Conservation (phyloP, 108 stramenopile species). For the Craspedostauros australis region DNA sequence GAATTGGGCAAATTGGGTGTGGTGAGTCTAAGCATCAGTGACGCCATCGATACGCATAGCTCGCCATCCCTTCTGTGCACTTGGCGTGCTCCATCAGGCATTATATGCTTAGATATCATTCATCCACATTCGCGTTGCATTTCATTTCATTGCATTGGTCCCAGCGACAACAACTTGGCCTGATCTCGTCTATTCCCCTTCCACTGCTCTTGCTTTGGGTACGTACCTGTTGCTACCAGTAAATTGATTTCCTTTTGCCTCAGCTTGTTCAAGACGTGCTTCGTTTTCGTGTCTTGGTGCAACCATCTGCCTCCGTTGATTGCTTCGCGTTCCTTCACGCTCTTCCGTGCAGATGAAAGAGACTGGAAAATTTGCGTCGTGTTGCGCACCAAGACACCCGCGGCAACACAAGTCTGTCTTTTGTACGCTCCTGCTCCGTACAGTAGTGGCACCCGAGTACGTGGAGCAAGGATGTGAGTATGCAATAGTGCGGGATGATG, state of each 20-base stretch:
- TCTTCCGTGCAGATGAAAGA: conserved; percentile 7
- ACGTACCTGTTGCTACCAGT: conserved; percentile 46
- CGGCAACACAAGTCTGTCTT: background rate
- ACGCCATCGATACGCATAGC: too few species aligned
- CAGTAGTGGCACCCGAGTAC: too few species aligned
- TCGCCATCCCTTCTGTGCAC: too few species aligned
- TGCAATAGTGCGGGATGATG: too few species aligned
- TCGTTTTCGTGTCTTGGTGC: conserved; percentile 20
- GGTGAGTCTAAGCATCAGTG: too few species aligned
- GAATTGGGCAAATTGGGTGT: background rate
- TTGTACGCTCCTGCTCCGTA: background rate
- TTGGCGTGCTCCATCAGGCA: too few species aligned
- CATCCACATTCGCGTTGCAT: too few species aligned
- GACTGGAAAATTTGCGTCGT: conserved; percentile 44
- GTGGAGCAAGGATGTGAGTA: too few species aligned
- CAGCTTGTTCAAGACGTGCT: conserved; percentile 32
- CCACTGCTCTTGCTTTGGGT: background rate
- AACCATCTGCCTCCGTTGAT: conserved; percentile 24
- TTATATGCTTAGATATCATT: too few species aligned
- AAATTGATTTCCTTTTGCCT: conserved; percentile 44
- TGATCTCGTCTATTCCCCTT: too few species aligned
- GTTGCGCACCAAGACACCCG: conserved; percentile 31
- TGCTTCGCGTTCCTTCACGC: conserved; percentile 8
- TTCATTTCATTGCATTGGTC: too few species aligned
- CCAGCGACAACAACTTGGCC: too few species aligned